These are phyloP conservation scores for Rubroboletus satanas DNA, from an alignment of 768 basidiomycete species.

Conservation along the genomic window DNA sequence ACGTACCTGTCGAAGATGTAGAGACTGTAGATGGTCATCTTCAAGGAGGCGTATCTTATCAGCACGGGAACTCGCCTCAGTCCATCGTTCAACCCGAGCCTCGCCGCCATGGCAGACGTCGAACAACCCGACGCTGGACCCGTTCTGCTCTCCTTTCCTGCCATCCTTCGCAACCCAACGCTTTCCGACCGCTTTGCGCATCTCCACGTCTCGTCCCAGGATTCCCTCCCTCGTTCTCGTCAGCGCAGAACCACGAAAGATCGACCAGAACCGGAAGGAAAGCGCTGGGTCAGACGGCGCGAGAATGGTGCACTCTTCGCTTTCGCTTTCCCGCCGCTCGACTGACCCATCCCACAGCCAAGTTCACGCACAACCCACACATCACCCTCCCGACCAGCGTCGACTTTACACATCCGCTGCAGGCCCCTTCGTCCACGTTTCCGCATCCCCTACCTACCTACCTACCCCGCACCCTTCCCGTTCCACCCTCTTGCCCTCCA, in stretches of 20 bases:
- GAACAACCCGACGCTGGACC: constrained; percentile 21
- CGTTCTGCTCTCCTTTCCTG: constrained; percentile 66
- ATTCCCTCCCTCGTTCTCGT: background rate
- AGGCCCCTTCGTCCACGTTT: constrained; percentile 55
- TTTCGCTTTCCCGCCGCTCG: background rate
- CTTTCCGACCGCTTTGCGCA: constrained; percentile 52
- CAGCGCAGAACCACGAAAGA: constrained; percentile 37
- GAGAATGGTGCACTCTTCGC: constrained; percentile 59
- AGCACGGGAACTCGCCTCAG: background rate
- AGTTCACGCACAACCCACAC: constrained; percentile 70
- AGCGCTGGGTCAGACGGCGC: constrained; percentile 70
- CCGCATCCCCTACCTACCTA: constrained; percentile 72
- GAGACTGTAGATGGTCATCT: constrained; percentile 86
- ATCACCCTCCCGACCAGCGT: constrained; percentile 55
- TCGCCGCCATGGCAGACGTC: constrained; percentile 7
- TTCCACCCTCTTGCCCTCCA: constrained; percentile 45
- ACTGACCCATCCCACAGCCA: constrained; percentile 41
- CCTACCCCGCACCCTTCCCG: constrained; percentile 54
- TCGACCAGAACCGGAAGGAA: constrained; percentile 67
- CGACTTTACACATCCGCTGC: constrained; percentile 49
- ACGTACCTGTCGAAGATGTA: constrained; percentile 87
- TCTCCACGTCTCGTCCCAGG: constrained; percentile 31
- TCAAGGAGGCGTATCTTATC: background rate
- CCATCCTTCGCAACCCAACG: constrained; percentile 59
- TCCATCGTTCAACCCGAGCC: background rate